phyloP scores from a whole-genome alignment of 192 early-diverging fungal genomes.

The Coemansia sp. region DNA sequence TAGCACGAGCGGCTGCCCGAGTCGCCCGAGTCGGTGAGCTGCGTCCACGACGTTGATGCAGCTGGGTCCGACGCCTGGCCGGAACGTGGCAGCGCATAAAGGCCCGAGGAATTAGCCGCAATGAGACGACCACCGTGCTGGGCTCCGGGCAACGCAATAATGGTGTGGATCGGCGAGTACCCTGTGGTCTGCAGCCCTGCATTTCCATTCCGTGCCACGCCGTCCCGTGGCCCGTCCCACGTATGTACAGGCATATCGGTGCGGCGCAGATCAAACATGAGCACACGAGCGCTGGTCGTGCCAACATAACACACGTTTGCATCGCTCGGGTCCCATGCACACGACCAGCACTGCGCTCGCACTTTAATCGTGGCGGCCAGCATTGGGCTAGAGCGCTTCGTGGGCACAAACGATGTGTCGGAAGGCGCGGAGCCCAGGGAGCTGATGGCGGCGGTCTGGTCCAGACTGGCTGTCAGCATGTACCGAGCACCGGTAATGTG shows the following conservation, averaged over 20 bases:
- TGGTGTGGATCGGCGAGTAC: conserved; percentile 31
- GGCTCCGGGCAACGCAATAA: conserved; percentile 12
- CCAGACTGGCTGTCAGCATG: conserved; percentile 47
- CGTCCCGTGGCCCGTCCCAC: conserved; percentile 21
- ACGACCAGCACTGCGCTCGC: conserved; percentile 31
- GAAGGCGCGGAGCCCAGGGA: conserved; percentile 11
- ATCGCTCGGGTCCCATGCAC: conserved; percentile 31
- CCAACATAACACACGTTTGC: conserved; percentile 27
- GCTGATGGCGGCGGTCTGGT: conserved; percentile 30
- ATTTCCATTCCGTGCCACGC: not conserved
- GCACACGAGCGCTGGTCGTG: conserved; percentile 13
- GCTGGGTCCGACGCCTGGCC: not conserved
- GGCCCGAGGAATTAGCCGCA: conserved; percentile 31
- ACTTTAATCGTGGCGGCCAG: conserved; percentile 13
- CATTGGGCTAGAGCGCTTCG: conserved; percentile 8
- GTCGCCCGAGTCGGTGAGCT: conserved; percentile 10
- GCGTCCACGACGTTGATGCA: conserved; percentile 14
- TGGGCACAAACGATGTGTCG: not conserved
- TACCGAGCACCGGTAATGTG: conserved; percentile 15
- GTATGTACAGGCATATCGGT: conserved; percentile 5
- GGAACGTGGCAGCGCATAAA: conserved; percentile 22
- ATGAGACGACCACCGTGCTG: conserved; percentile 7
- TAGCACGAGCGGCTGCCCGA: conserved; percentile 22
- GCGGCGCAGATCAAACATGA: conserved; percentile 32
- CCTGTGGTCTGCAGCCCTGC: not conserved